Conservation (phyloP, 2,329 filamentous ascomycete species). For the Lecanicillium sp. region DNA sequence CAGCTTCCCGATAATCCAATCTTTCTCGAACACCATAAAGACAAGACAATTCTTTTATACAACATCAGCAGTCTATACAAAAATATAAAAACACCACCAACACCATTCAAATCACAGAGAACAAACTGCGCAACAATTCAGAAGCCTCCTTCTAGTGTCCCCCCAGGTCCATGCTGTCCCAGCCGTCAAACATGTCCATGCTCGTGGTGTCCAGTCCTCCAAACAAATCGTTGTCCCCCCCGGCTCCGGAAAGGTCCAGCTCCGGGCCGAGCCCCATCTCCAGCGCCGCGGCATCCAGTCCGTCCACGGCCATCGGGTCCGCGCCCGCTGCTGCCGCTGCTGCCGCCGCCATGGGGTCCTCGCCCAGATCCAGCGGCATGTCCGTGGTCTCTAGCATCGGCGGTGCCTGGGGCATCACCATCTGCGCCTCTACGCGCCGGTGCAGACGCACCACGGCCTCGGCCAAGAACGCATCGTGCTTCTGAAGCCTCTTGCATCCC, state of each 20-base stretch:
- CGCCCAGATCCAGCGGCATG: constrained; percentile 35
- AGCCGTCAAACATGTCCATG: constrained; percentile 41
- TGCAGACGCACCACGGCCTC: constrained; percentile 59
- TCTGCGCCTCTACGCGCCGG: constrained; percentile 59
- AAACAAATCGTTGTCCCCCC: constrained; percentile 35
- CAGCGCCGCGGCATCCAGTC: constrained; percentile 32
- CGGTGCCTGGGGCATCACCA: constrained; percentile 39
- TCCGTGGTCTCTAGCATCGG: constrained; percentile 37
- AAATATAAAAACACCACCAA: neutral
- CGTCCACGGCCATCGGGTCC: constrained; percentile 38
- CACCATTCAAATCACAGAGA: too few relatives aligned
- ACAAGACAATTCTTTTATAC: too few relatives aligned
- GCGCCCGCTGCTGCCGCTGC: constrained; percentile 21
- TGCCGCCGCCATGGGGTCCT: constrained; percentile 26
- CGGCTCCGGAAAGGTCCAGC: constrained; percentile 24
- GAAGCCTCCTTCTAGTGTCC: neutral
- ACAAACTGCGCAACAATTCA: neutral
- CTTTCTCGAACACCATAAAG: too few relatives aligned
- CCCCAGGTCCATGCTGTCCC: constrained; percentile 31
- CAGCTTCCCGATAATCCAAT: neutral
- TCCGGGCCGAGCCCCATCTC: constrained; percentile 35
- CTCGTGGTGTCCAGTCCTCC: constrained; percentile 28
- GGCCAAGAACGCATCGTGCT: constrained; percentile 49
- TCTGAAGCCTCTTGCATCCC: constrained; percentile 50
- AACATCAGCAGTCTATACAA: too few relatives aligned